Conservation (phyloP, 2,329 filamentous ascomycete species). For the Scedosporium aurantiacum region DNA sequence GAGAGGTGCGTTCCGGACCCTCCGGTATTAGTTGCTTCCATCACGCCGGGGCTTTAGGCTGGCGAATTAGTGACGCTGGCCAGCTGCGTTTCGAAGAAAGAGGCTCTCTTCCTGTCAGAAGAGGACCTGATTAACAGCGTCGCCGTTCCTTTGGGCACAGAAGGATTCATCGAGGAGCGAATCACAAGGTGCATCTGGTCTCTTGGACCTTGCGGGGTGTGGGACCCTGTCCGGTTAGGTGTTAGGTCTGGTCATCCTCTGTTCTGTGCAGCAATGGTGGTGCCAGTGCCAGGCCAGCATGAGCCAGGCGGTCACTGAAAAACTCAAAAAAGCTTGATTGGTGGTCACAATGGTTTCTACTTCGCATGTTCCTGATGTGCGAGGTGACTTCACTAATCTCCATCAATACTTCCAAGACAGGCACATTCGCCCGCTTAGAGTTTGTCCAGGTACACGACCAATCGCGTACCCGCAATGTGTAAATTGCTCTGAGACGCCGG, state of each 20-base stretch:
- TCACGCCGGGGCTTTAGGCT: neutral
- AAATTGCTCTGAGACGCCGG: neutral
- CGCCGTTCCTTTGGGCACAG: neutral
- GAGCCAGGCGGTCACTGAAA: too few relatives aligned
- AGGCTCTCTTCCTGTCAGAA: neutral
- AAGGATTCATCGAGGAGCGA: neutral
- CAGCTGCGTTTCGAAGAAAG: neutral
- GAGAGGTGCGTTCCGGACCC: neutral
- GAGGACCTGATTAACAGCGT: neutral
- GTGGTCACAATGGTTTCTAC: too few relatives aligned
- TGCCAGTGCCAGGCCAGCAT: neutral
- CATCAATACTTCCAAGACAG: too few relatives aligned
- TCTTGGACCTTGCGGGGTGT: neutral
- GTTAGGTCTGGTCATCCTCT: too few relatives aligned
- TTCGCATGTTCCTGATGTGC: too few relatives aligned
- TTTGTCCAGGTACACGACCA: neutral
- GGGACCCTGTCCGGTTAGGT: neutral
- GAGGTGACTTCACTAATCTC: too few relatives aligned
- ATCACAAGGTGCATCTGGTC: neutral
- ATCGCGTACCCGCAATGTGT: neutral
- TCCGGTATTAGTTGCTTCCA: constrained; percentile 1
- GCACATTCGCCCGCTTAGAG: neutral
- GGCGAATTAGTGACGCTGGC: neutral
- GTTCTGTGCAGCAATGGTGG: neutral
- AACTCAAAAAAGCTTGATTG: too few relatives aligned